phyloP scores from a whole-genome alignment of 2,329 filamentous ascomycete species.

The Amylocarpus encephaloides region DNA sequence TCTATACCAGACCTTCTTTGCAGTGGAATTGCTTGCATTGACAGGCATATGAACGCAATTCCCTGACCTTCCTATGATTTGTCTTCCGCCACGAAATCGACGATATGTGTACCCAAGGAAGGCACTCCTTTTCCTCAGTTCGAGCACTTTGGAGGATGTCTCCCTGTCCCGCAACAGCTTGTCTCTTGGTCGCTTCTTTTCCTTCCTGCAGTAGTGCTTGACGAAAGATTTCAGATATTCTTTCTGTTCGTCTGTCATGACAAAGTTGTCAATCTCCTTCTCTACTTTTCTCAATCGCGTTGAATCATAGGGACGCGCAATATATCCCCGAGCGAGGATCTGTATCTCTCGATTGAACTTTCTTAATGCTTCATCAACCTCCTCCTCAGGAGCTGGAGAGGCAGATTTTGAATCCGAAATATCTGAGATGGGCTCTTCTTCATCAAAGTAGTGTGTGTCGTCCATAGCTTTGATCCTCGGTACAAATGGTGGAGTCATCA shows the following conservation, averaged over 20 bases:
- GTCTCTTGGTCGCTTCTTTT: conserved; percentile 77
- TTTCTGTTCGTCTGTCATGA: conserved; percentile 30
- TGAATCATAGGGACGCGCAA: conserved; percentile 30
- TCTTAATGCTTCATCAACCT: conserved; percentile 28
- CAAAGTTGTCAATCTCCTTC: conserved; percentile 30
- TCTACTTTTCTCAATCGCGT: conserved; percentile 28
- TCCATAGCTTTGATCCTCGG: conserved; percentile 62
- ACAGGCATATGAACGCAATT: conserved; percentile 2
- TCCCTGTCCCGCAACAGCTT: conserved; percentile 69
- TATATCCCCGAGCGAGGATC: conserved; percentile 26
- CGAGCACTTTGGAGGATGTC: conserved; percentile 62
- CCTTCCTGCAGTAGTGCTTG: conserved; percentile 40
- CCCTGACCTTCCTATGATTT: conserved; percentile 7
- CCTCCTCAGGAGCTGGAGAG: conserved; percentile 17
- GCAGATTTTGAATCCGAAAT: conserved; percentile 41
- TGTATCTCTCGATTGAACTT: conserved; percentile 32
- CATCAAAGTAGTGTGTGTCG: conserved; percentile 87
- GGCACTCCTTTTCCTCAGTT: conserved; percentile 72
- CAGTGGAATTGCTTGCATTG: conserved; percentile 4
- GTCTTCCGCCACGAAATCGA: conserved; percentile 34
- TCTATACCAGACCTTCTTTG: conserved; percentile 27
- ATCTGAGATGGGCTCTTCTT: conserved; percentile 66
- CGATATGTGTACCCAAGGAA: conserved; percentile 90
- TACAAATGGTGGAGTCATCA: conserved; percentile 68
- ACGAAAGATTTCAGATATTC: conserved; percentile 31